Base-by-base conservation (phyloP, 2,329 filamentous ascomycete species). In the Mycosphaerella sp. region DNA sequence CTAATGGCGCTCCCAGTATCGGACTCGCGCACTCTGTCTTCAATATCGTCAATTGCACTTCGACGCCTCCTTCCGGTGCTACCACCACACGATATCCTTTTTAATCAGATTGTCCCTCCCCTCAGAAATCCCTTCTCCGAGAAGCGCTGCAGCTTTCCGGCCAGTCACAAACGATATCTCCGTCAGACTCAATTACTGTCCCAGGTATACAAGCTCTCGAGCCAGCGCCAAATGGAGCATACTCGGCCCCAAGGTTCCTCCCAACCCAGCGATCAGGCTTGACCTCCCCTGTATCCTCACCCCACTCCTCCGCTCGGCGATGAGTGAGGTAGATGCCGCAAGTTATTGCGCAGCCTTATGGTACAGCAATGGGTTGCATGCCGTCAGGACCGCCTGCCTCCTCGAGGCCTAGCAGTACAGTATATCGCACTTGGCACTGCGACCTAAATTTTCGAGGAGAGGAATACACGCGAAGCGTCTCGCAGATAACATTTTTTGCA, bases 311-410 rank as follows among this genome's bases (percentile, higher is more conserved):
- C 25, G 67, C 65, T 13, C 73, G 70, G 2, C 72, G 71, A 57
- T 79, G 77, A 66, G 78, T 76, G 32, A 67, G 61, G 58, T 72
- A 75, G n/a, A 72, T 64, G 48, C 59, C 65, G 53, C 74, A 74
- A 30, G 66, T 67, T 18, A 75, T 62, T 1, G 69, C 66, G 2
- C 72, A 73, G 9, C 66, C 70, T 36, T 51, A 46, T 7, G 64
- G 64, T 8, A 75, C 61, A 8, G 70, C 71, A 36, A 76, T 68
- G 2, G 73, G 73, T 25, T 67, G 62, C 1, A 58, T 60, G 39
- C 72, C 71, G 44, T 72, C 67, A 3, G 66, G 62, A 0, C 73
- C 72, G n/a, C n/a, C n/a, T n/a, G 13, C 72, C 73, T 17, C 73
- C 73, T 2, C 60, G 66, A n/a, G n/a, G n/a, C n/a, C n/a, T 2